Evolutionary conservation across 768 basidiomycete species (phyloP).

Genomic region (Rubroboletus pulcherrimus): DNA sequence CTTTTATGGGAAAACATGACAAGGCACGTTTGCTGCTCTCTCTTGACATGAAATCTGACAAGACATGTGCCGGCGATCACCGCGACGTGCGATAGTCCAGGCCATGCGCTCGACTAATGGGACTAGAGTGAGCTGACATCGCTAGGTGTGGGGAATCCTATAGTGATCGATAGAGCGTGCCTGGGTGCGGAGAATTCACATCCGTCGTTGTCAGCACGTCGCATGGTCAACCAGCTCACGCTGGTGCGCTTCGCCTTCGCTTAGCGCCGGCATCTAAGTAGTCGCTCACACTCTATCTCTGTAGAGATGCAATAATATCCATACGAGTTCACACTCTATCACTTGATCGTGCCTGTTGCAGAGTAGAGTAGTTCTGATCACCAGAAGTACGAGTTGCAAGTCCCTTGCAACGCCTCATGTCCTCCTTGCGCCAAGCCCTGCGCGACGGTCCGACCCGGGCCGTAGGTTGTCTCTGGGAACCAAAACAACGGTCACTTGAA

Average conservation of each 20-base stretch:
- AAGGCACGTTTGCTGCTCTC: too few species aligned
- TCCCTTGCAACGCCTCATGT: too few species aligned
- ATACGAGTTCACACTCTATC: not conserved
- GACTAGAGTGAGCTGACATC: too few species aligned
- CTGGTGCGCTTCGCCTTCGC: not conserved
- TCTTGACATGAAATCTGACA: too few species aligned
- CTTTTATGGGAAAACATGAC: slow-evolving; percentile 1
- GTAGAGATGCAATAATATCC: not conserved
- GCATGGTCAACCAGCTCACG: too few species aligned
- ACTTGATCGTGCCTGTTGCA: not conserved
- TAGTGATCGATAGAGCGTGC: too few species aligned
- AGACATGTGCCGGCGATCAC: too few species aligned
- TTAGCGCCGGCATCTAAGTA: not conserved
- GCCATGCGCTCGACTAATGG: too few species aligned
- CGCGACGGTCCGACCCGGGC: not conserved
- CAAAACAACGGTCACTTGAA: not conserved
- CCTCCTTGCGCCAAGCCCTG: not conserved
- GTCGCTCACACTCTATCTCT: not conserved
- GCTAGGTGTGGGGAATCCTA: too few species aligned
- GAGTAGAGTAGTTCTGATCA: not conserved
- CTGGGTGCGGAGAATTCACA: too few species aligned
- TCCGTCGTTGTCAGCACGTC: too few species aligned
- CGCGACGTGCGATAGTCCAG: too few species aligned
- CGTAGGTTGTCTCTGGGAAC: not conserved
- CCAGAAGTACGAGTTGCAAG: not conserved